These are phyloP conservation scores for Scenedesmus sp. DNA, from an alignment of 163 green algal species.

Conservation along the genomic window DNA sequence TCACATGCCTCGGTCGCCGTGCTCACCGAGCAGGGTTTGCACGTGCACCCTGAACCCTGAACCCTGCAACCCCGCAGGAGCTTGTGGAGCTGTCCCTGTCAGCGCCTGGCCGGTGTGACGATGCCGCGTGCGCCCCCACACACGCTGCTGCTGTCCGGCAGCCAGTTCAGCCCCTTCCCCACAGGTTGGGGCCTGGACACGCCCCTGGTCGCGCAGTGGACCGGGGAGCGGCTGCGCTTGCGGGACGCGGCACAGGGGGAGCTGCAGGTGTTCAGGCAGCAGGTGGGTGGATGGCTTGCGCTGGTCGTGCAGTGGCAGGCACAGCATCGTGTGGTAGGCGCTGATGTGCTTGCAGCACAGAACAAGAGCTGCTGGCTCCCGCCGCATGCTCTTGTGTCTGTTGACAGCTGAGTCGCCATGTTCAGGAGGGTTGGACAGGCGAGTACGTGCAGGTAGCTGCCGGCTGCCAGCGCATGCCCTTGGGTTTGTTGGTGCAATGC, in stretches of 20 bases:
- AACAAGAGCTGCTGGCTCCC: too few relatives aligned
- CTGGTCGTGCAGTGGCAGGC: too few relatives aligned
- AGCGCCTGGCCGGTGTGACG: slow-evolving; percentile 60
- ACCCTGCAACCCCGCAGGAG: slow-evolving; percentile 32
- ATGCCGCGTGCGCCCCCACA: slow-evolving; percentile 71
- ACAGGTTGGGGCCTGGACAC: slow-evolving; percentile 38
- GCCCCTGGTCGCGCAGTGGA: slow-evolving; percentile 43
- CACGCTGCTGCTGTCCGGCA: slow-evolving; percentile 72
- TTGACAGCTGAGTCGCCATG: too few relatives aligned
- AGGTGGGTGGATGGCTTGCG: too few relatives aligned
- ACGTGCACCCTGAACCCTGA: not conserved
- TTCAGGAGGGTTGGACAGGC: too few relatives aligned
- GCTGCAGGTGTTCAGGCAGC: slow-evolving; percentile 46
- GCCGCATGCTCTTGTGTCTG: too few relatives aligned
- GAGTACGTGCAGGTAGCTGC: too few relatives aligned
- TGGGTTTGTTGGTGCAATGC: too few relatives aligned
- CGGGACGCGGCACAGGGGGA: slow-evolving; percentile 27
- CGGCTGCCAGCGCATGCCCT: too few relatives aligned
- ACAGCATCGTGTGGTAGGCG: too few relatives aligned
- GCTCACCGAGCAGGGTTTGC: not conserved
- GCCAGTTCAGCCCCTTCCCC: slow-evolving; percentile 42
- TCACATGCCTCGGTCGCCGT: too few relatives aligned
- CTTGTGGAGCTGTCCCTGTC: slow-evolving; percentile 59
- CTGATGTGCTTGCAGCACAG: too few relatives aligned
- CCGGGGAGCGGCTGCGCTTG: slow-evolving; percentile 52